Conservation (phyloP, 2,329 filamentous ascomycete genomes). For the Chaetomium globosum region DNA sequence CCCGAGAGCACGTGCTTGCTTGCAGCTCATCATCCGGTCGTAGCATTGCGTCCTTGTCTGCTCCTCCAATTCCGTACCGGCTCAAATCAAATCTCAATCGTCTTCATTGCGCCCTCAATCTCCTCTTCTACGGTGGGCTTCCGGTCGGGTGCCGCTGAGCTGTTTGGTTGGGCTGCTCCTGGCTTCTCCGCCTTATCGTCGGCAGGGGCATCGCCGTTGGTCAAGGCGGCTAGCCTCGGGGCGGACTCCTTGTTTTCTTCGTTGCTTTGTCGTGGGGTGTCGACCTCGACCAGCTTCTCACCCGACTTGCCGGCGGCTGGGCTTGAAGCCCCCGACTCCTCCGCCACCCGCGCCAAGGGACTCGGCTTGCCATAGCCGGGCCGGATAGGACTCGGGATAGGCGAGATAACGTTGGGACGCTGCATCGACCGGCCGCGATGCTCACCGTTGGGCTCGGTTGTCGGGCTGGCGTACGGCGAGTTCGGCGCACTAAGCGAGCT, state of each 20-base stretch:
- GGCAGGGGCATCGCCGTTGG: slow-evolving; percentile 36
- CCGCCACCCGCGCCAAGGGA: slow-evolving; percentile 72
- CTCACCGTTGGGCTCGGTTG: slow-evolving; percentile 61
- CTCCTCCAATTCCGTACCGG: neutral
- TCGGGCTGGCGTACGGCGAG: slow-evolving; percentile 68
- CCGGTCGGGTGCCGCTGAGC: slow-evolving; percentile 42
- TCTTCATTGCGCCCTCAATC: slow-evolving; percentile 60
- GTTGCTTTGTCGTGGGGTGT: slow-evolving; percentile 54
- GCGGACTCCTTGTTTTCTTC: slow-evolving; percentile 44
- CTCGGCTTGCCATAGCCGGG: slow-evolving; percentile 68
- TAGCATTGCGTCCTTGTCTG: neutral
- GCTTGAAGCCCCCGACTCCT: slow-evolving; percentile 53
- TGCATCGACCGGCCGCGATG: slow-evolving; percentile 72
- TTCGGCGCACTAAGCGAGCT: slow-evolving; percentile 47
- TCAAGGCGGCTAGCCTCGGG: slow-evolving; percentile 42
- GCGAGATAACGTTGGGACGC: slow-evolving; percentile 66
- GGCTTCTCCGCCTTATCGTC: slow-evolving; percentile 38
- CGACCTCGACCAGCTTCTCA: slow-evolving; percentile 59
- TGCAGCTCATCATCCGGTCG: slow-evolving; percentile 18
- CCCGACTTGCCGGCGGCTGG: slow-evolving; percentile 48
- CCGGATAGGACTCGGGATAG: slow-evolving; percentile 65
- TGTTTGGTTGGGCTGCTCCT: slow-evolving; percentile 40
- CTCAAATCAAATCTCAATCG: slow-evolving; percentile 59
- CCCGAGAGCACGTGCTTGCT: neutral
- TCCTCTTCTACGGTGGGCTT: slow-evolving; percentile 50